Conservation (phyloP, 768 basidiomycete genomes). For the Amylocystis lapponica region DNA sequence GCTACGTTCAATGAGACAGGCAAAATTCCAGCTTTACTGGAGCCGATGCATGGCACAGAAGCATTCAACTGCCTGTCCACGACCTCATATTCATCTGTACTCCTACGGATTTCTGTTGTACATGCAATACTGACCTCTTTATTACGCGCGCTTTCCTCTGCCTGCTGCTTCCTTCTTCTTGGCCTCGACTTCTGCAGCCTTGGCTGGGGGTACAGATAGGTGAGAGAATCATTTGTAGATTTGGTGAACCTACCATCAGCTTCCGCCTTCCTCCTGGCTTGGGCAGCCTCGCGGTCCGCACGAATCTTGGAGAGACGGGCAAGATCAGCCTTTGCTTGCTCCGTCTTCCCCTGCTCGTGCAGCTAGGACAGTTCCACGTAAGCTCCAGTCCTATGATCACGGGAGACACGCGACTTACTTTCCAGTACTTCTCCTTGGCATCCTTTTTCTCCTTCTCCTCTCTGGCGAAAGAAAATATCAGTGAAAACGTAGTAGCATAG, state of each 20-base stretch:
- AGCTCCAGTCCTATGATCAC: not conserved
- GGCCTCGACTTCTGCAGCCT: conserved; percentile 55
- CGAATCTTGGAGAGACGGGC: conserved; percentile 80
- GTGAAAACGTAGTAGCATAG: not conserved
- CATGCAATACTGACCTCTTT: too few relatives aligned
- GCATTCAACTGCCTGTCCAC: too few relatives aligned
- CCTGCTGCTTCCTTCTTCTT: conserved; percentile 38
- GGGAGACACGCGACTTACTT: conserved; percentile 39
- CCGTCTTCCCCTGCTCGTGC: conserved; percentile 80
- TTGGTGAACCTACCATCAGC: conserved; percentile 64
- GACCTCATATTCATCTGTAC: too few relatives aligned
- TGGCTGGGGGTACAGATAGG: conserved; percentile 37
- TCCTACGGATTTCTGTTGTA: too few relatives aligned
- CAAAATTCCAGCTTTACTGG: too few relatives aligned
- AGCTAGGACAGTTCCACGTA: conserved; percentile 35
- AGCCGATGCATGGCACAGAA: too few relatives aligned
- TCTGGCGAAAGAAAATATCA: too few relatives aligned
- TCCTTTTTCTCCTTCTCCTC: conserved; percentile 92
- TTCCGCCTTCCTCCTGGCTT: conserved; percentile 85
- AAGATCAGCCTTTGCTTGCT: conserved; percentile 85
- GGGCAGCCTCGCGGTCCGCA: conserved; percentile 83
- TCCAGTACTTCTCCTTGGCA: conserved; percentile 82
- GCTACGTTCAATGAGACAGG: too few relatives aligned
- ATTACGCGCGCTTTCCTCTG: conserved; percentile 12
- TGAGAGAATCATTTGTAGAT: too few relatives aligned